Percentiles rank a stretch among this genome's conserved stretches.
These are phyloP conservation scores for Wallacemonas collosoma DNA, from an alignment of 208 protist genomes.

Conservation along the genomic window DNA sequence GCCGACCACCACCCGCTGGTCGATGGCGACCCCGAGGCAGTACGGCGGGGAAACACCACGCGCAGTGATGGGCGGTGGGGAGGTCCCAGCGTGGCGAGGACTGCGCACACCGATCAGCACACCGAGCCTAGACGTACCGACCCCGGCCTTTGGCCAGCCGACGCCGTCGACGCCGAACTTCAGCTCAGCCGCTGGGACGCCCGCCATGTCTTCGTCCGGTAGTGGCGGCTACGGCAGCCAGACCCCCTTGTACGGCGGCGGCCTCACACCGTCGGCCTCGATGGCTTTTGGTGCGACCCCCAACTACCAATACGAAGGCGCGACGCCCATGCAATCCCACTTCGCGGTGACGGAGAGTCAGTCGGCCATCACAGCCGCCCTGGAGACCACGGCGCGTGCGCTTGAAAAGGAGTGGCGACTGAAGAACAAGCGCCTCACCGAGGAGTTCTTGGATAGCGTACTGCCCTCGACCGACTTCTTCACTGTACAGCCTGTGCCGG, in stretches of 20 bases:
- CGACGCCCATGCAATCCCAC: constrained; percentile 81
- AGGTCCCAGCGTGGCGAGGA: constrained; percentile 70
- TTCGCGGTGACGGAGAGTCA: constrained; percentile 61
- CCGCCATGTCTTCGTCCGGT: constrained; percentile 29
- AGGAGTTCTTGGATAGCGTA: constrained; percentile 72
- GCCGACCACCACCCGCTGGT: constrained; percentile 66
- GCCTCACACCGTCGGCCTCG: constrained; percentile 44
- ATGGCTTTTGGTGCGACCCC: constrained; percentile 69
- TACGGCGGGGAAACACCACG: constrained; percentile 67
- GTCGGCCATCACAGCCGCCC: constrained; percentile 66
- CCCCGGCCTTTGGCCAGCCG: constrained; percentile 41
- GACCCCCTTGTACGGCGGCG: constrained; percentile 60
- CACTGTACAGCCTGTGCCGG: constrained; percentile 65
- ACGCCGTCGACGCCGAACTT: constrained; percentile 22
- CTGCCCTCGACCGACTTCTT: constrained; percentile 76
- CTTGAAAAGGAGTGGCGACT: constrained; percentile 82
- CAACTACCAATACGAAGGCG: constrained; percentile 88
- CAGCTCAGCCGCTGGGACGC: constrained; percentile 32
- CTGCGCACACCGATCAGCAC: constrained; percentile 68
- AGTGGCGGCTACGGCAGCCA: constrained; percentile 27
- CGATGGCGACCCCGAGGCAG: constrained; percentile 78
- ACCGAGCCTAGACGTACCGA: constrained; percentile 55
- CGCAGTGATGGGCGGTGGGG: constrained; percentile 29
- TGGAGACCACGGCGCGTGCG: constrained; percentile 74
- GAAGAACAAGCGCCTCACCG: constrained; percentile 87